A percentile compares a stretch with the other conserved stretches of the same genome.
These are phyloP conservation scores for Cordyceps farinosa DNA, from an alignment of 2,329 filamentous ascomycete genomes.

Conservation along the genomic window DNA sequence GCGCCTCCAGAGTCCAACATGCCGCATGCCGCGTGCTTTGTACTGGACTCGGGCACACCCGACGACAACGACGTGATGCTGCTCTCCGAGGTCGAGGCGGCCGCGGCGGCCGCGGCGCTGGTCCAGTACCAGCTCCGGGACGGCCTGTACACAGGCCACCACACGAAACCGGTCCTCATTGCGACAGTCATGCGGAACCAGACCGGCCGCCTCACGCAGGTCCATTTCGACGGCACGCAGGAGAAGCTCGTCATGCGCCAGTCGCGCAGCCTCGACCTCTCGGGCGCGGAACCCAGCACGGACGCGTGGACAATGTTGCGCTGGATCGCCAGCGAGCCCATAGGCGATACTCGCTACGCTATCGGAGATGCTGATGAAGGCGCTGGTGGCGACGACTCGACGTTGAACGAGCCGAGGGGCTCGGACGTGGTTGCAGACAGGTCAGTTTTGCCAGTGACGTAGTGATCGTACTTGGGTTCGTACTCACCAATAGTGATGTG, in stretches of 20 bases:
- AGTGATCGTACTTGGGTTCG: neutral
- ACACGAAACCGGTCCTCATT: neutral
- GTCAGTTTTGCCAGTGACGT: neutral
- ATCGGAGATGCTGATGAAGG: neutral
- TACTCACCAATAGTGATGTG: constrained; percentile 16
- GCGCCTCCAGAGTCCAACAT: too few species aligned
- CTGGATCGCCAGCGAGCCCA: neutral
- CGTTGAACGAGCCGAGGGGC: too few species aligned
- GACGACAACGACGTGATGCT: too few species aligned
- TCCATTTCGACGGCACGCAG: neutral
- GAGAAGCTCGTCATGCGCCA: neutral
- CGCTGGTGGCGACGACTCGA: neutral
- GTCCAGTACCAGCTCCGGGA: neutral
- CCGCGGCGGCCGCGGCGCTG: neutral
- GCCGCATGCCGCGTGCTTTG: too few species aligned
- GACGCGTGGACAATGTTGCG: neutral
- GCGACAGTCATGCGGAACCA: neutral
- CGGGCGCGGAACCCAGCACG: neutral
- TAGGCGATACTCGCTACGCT: neutral
- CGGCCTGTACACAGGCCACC: neutral
- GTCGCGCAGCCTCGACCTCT: neutral
- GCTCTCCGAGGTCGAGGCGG: too few species aligned
- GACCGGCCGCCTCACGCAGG: neutral
- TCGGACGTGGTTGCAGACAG: too few species aligned
- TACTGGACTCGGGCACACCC: too few species aligned